Evolutionary conservation across 2,329 filamentous ascomycete species (phyloP).

Genomic region (Atkinsonella texensis): DNA sequence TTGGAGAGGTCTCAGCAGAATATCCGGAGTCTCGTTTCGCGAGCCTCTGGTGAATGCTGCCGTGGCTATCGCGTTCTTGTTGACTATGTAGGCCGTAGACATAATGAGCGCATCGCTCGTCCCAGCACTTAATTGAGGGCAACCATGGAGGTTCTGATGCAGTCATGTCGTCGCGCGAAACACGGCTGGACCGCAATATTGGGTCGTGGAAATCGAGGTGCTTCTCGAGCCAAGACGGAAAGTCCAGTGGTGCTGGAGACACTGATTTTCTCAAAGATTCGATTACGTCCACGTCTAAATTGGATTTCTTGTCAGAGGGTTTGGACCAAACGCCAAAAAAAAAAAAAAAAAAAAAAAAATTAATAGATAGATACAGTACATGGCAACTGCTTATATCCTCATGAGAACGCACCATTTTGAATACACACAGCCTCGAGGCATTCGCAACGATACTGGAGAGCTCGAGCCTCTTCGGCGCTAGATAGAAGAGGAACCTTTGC

Average conservation of each 20-base stretch:
- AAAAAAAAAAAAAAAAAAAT: too few relatives aligned
- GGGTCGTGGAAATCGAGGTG: constrained; percentile 39
- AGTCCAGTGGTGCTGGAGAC: constrained; percentile 31
- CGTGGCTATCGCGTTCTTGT: constrained; percentile 40
- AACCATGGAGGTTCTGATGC: constrained; percentile 3
- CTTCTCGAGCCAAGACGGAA: constrained; percentile 38
- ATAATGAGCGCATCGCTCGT: constrained; percentile 44
- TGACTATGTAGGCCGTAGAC: constrained; percentile 43
- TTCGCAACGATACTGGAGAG: constrained; percentile 46
- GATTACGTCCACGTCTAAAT: constrained; percentile 19
- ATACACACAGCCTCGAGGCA: constrained; percentile 42
- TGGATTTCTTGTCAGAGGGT: neutral
- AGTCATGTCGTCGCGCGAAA: constrained; percentile 2
- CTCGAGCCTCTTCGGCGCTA: constrained; percentile 44
- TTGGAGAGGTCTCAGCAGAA: constrained; percentile 19
- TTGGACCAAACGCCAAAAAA: neutral
- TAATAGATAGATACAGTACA: too few relatives aligned
- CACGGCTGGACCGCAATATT: constrained; percentile 22
- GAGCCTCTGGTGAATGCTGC: constrained; percentile 29
- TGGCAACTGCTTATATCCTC: neutral
- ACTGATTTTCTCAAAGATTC: constrained; percentile 18
- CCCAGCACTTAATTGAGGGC: constrained; percentile 39
- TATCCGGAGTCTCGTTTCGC: constrained; percentile 33
- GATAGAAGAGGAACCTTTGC: constrained; percentile 33
- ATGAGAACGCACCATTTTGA: constrained; percentile 18